These are phyloP conservation scores for Trichoderma brevicompactum DNA, from an alignment of 2,329 filamentous ascomycete genomes.

Conservation along the genomic window DNA sequence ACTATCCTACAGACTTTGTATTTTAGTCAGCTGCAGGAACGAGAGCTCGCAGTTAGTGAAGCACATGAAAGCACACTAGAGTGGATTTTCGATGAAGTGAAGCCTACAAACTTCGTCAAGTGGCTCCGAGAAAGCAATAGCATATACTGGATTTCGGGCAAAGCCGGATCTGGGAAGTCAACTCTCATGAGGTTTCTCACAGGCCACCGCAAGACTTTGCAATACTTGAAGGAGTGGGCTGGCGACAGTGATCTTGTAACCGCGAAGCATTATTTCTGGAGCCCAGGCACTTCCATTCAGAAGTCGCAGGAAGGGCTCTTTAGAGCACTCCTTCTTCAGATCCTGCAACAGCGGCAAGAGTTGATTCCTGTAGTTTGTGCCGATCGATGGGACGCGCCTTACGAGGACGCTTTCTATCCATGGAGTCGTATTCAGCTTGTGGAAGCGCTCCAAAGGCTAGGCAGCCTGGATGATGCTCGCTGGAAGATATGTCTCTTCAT, in stretches of 20 bases:
- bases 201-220: neutral
- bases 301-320: conserved; percentile 28
- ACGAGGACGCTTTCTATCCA: neutral
- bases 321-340: conserved; percentile 29
- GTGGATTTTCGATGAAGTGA: conserved; percentile 36
- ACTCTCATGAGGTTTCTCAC: conserved; percentile 44
- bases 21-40: conserved; percentile 13
- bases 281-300: conserved; percentile 28
- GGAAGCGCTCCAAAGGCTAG: neutral
- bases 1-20: conserved; percentile 7
- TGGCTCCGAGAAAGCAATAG: conserved; percentile 33
- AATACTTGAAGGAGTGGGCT: conserved; percentile 11
- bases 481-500: conserved; percentile 32
- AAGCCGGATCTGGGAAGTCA: conserved; percentile 47
- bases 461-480: neutral
- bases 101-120: conserved; percentile 28
- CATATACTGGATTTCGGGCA: conserved; percentile 41
- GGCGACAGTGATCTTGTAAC: neutral
- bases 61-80: conserved; percentile 34
- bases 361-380: conserved; percentile 1
- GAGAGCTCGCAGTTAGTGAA: conserved; percentile 5
- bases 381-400: conserved; percentile 10
- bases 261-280: conserved; percentile 31
- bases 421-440: conserved; percentile 25
- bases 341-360: conserved; percentile 21